Evolutionary conservation across 345 rosid genomes (phyloP).

Genomic region (Eucalyptus leucophloia): DNA sequence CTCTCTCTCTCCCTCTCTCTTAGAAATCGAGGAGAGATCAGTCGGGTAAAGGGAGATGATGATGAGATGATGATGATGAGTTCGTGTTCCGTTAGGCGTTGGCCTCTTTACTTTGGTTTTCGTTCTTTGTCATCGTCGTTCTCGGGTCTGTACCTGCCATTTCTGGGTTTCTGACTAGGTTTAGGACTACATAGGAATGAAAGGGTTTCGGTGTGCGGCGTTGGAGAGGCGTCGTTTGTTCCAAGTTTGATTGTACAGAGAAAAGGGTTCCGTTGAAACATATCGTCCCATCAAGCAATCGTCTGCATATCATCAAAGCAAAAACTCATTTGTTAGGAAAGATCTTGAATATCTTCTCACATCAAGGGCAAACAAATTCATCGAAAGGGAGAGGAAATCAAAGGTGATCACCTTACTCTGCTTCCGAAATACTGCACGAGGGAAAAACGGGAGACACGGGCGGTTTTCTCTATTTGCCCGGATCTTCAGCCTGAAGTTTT

Average conservation of each 20-base stretch:
- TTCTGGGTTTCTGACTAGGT: background rate
- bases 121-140: background rate
- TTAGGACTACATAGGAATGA: background rate
- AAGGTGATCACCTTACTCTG: background rate
- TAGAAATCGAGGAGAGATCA: background rate
- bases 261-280: background rate
- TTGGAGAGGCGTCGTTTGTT: background rate
- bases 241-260: background rate
- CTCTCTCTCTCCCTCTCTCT: background rate
- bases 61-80: background rate
- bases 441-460: background rate
- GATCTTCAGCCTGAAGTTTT: background rate
- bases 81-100: background rate
- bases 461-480: background rate
- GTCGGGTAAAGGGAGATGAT: background rate
- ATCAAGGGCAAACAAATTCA: background rate
- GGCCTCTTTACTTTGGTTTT: background rate
- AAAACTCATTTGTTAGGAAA: background rate
- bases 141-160: background rate
- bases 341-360: background rate
- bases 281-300: background rate
- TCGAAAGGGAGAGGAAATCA: background rate
- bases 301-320: background rate
- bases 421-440: background rate
- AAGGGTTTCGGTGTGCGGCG: background rate